Evolutionary conservation across 768 basidiomycete species (phyloP), one percentile per base, ranked within the genome.

Genomic region (Tulasnella sp.): DNA sequence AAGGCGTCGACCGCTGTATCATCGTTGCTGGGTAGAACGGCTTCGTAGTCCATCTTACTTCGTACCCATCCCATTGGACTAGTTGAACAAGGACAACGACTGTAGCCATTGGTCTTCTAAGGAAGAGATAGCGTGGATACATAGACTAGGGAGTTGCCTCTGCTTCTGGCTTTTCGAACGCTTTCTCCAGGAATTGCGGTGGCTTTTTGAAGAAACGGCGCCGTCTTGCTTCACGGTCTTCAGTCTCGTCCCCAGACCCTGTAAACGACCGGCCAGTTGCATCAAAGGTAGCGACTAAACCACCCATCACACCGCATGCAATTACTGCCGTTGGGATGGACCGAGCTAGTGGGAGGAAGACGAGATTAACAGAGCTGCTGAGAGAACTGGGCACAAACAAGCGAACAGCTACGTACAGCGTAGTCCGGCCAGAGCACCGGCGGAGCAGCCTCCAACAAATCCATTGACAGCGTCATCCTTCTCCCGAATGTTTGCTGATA

Each of bases 361-460:
- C 38, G 52, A 73, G 54, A 58, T 11, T 74, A 73, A 49, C 3
- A 76, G 22, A 22, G 45, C 45, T 19, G 19, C 4, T 82, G 40
- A 81, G 79, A 34, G 39, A 67, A 42, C 19, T 19, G 19, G 31
- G 25, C 69, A 40, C 36, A 70, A 42, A 75, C 49, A 29, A 52
- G 29, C 37, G 71, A 74, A 71, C 39, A 31, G 3, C 58, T 14
- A 84, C 88, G 52, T 80, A 94, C 93, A 87, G 85, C 93, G 88
- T 76, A 96, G 83, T 73, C 96, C 96, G 38, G 93, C 93, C 78
- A 97, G 84, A 84, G 97, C 94, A 67, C 96, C 96, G 72, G 95
- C 95, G 69, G 95, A 95, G 84, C 95, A 97, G 75, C 92, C 96
- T 74, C 93, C 96, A 72, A 89, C 89, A 67, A 91, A 91, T 70